Conservation (phyloP, 306 rosid species). For the Canavalia ensiformis region DNA sequence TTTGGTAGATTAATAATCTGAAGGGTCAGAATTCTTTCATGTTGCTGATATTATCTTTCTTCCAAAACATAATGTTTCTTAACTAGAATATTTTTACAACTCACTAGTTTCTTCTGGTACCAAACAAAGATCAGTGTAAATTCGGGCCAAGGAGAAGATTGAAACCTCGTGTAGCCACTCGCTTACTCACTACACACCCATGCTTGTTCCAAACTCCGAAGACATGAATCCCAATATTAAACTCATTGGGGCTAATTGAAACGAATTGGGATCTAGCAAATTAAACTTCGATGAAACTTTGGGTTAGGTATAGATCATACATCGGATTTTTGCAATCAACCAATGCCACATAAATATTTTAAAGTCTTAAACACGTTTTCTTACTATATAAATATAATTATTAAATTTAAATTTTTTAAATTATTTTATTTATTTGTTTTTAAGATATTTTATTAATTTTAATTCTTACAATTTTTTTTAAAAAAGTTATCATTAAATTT, state of each 20-base stretch:
- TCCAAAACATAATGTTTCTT: conserved; percentile 11
- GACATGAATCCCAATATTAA: conserved; percentile 13
- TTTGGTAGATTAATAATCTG: conserved; percentile 20
- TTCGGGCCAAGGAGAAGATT: conserved; percentile 26
- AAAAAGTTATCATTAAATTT: too few species aligned
- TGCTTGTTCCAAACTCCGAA: conserved; percentile 15
- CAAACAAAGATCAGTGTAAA: conserved; percentile 10
- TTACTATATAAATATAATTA: too few species aligned
- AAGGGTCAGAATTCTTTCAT: conserved; percentile 9
- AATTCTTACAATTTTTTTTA: too few species aligned
- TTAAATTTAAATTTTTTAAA: too few species aligned
- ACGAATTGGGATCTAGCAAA: conserved; percentile 8
- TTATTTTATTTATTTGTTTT: too few species aligned
- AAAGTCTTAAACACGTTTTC: too few species aligned
- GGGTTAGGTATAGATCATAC: not conserved
- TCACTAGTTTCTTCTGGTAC: conserved; percentile 30
- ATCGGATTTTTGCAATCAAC: not conserved
- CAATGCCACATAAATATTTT: not conserved
- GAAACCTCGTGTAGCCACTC: not conserved
- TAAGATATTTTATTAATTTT: too few species aligned
- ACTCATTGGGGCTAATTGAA: not conserved
- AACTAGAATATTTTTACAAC: conserved; percentile 3
- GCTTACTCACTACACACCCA: not conserved
- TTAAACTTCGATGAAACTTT: not conserved
- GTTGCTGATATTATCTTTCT: conserved; percentile 34